Conservation (phyloP, 75 land plant species). For the Pinus taeda region DNA sequence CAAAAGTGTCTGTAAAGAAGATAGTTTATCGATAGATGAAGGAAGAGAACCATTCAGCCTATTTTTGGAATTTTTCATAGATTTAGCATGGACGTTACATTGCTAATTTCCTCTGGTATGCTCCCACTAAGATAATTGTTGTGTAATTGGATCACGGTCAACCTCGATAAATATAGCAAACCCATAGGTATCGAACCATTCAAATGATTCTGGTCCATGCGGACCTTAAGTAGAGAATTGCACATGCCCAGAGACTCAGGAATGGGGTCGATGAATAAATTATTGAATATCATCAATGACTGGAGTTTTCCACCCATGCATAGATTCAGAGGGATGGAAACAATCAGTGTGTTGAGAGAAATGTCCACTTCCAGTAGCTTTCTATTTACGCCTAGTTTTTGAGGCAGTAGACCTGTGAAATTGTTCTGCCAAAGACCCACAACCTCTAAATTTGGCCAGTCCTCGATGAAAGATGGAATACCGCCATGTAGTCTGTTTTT, state of each 20-base stretch:
- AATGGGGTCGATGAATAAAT: conserved; percentile 63
- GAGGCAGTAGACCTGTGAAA: conserved; percentile 42
- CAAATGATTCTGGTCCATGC: conserved; percentile 69
- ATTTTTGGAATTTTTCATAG: conserved; percentile 28
- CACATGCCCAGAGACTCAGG: conserved; percentile 61
- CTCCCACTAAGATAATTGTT: too few relatives aligned
- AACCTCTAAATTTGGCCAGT: conserved; percentile 53
- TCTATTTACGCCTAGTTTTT: too few relatives aligned
- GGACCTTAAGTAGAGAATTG: conserved; percentile 55
- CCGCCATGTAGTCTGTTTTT: conserved; percentile 65
- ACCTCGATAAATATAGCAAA: too few relatives aligned
- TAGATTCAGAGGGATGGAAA: conserved; percentile 48
- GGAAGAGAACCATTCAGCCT: conserved; percentile 21
- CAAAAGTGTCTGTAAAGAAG: conserved; percentile 14
- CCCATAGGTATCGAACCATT: conserved; percentile 60
- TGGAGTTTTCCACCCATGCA: conserved; percentile 58
- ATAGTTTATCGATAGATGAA: conserved; percentile 11
- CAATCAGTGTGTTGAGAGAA: too few relatives aligned
- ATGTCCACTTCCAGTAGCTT: not conserved
- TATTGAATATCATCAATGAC: conserved; percentile 63
- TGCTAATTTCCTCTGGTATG: too few relatives aligned
- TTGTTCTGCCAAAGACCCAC: conserved; percentile 72
- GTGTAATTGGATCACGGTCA: too few relatives aligned
- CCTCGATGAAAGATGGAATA: conserved; percentile 56
- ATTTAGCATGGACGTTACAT: not conserved